Base-by-base conservation (phyloP, 768 basidiomycete species). In the Guyanaporus albipodus region DNA sequence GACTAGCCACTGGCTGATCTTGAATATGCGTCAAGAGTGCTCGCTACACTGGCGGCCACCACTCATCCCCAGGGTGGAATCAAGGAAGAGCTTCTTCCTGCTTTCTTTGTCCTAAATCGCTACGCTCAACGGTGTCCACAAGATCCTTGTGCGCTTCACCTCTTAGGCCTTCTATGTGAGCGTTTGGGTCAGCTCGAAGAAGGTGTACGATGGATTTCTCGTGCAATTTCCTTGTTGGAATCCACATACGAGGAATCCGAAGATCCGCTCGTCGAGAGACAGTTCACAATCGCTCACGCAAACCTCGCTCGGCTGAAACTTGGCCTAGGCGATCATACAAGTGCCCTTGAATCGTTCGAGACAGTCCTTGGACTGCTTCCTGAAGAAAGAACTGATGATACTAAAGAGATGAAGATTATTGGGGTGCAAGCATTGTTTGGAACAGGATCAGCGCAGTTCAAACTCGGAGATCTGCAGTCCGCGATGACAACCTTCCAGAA, bases 231-330 rank as follows among this genome's bases (percentile, higher is more conserved):
- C 4, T 72, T 92, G 9, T 70, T 98, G n/a, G 95, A 98, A 64
- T 75, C 80, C 2, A 76, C 78, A 22, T 99, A 96, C 68, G 96
- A 99, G 63, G 82, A 86, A 43, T 79, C 78, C 12, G 96, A 99
- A 64, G 85, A 91, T 43, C 67, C 83, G 1, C 69, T 73, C 19
- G 79, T 91, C 10, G 96, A 97, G 66, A 70, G 73, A 40, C 83
- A 79, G 43, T 99, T 86, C 59, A 80, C 78, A 6, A 79, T 92
- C 31, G 89, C 93, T 0, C 87, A 93, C 52, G 70, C 79, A 19
- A 95, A 87, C 48, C 70, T 91, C 8, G 96, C 85, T 1, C 80
- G 96, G 9, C 63, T 95, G 21, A 75, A 79, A 17, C 69, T 95
- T n/a, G 72, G 83, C 0, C 59, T 73, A 4, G 67, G 71, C 11